Base-by-base conservation (phyloP, 2,329 filamentous ascomycete genomes). In the Sarocladium kiliense region DNA sequence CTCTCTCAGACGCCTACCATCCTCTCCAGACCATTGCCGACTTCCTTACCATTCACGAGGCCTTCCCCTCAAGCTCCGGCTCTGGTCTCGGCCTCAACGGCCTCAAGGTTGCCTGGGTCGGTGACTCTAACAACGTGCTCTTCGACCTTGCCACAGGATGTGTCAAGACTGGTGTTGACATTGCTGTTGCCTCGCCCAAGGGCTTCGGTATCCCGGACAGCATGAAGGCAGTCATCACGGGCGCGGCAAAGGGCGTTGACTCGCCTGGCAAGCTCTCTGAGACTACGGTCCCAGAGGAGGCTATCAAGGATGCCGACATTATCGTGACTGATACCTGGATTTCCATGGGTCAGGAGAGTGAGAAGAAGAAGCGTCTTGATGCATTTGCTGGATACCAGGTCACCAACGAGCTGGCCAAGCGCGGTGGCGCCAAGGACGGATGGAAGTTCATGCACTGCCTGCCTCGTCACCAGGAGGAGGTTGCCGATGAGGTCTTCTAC, bases 401-500 rank as follows among this genome's bases (percentile, higher is more conserved):
- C 65, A 97, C 93, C 2, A 82, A 86, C 49, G 89, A 94, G 42
- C 77, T 99, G 62, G 93, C 91, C 1, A 82, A 86, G 71, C 80
- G 86, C 51, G 92, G 91, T 42, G 92, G 91, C 19, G 94, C 94
- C 41, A 96, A 94, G 70, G 78, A 87, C 14, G 81, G 82, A 59
- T 99, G 94, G 94, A 91, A 90, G 72, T 99, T 99, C 70, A 97
- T 99, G 94, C 94, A 99, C 76, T 99, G 94, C 70, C 74, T 99
- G 57, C 94, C 94, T 14, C 83, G 94, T 59, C 92, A 99, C 68
- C 82, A 83, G 0, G 93, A 99, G 71, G 94, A 99, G 74, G 94
- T 99, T 32, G 85, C 82, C 56, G 93, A 99, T 65, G 91, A 94
- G 66, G 92, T 99, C 1, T 97, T 99, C 68, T 97, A 97, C 71